Evolutionary conservation across 768 basidiomycete genomes (phyloP).

Genomic region (Tulasnella sp.): DNA sequence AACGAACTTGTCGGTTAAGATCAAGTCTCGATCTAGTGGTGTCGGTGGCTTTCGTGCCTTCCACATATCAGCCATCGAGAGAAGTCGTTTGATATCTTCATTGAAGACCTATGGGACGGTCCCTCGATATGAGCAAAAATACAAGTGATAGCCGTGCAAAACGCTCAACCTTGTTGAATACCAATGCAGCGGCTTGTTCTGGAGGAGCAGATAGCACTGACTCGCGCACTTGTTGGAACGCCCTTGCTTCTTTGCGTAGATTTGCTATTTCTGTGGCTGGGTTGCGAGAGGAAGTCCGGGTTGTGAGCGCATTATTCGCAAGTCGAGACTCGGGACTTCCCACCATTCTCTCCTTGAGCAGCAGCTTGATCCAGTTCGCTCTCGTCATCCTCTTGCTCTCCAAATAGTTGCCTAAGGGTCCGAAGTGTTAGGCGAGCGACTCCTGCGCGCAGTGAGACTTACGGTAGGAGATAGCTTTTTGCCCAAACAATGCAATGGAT

Average conservation of each 20-base stretch:
- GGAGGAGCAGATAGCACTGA: slow-evolving; percentile 48
- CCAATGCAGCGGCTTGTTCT: slow-evolving; percentile 50
- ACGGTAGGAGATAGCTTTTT: slow-evolving; percentile 94
- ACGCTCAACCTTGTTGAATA: slow-evolving; percentile 74
- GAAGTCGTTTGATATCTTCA: slow-evolving; percentile 78
- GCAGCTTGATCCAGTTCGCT: slow-evolving; percentile 88
- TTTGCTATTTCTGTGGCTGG: slow-evolving; percentile 86
- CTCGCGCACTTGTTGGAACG: slow-evolving; percentile 75
- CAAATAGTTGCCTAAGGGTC: slow-evolving; percentile 75
- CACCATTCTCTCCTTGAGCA: slow-evolving; percentile 90
- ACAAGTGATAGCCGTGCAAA: too few species aligned
- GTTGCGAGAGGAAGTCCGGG: background rate
- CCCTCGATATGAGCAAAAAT: background rate
- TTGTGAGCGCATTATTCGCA: background rate
- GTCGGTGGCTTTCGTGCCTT: slow-evolving; percentile 79
- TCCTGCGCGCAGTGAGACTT: slow-evolving; percentile 40
- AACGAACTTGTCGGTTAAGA: slow-evolving; percentile 60
- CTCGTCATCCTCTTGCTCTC: slow-evolving; percentile 82
- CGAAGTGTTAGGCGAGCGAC: background rate
- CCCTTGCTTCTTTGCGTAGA: slow-evolving; percentile 81
- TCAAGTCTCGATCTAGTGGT: slow-evolving; percentile 76
- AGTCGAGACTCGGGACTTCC: slow-evolving; percentile 29
- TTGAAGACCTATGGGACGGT: slow-evolving; percentile 67
- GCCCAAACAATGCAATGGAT: slow-evolving; percentile 99
- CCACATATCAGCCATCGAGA: slow-evolving; percentile 98